Evolutionary conservation across 1,284 basidiomycete genomes (phyloP), one percentile per base, ranked within the genome.

Genomic region (Tylopilus orsonianus): DNA sequence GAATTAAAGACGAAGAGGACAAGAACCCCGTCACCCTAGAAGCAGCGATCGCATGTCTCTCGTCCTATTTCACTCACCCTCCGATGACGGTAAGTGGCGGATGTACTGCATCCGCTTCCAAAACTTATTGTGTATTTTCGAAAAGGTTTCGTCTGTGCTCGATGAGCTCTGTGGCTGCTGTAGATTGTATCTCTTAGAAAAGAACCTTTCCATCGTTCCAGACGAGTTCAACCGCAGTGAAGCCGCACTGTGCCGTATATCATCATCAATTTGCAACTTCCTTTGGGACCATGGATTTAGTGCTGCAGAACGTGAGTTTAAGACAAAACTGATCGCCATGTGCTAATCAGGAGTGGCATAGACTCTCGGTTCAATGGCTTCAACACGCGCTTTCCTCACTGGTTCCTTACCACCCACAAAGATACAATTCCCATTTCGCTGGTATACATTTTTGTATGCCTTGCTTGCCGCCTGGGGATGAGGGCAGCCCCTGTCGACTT

Each of bases 381-480:
- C 10, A 60, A 71, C 43, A 78, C 81, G 53, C 76, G 78, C 41
- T 83, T 84, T 49, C 80, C 83, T 3, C 82, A 84, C 55, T 60
- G 67, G 46, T 80, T 83, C 55, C 68, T 85, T n/a, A 71, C 67
- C 4, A 71, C 67, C 8, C 65, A 71, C 56, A 78, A 70, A 48
- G 63, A 62, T 9, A 77, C 80, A 0, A 74, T 85, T 40, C 83
- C 84, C 0, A 75, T 87, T 47, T 80, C 80, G 4, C 68, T 85
- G 24, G 77, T 78, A 37, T 81, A 78, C 61, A 60, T 82, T 23
- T 86, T 84, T 53, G 73, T 80, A 7, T 72, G 74, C 5, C 66
- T 87, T 37, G 73, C 73, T 8, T 70, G 72, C 13, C 71, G 78
- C 18, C 64, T 85, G 0, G 78, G 75, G 22, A 66, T 85, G 14